Percentiles rank a stretch among this genome's conserved stretches.
Conservation (phyloP, 1,139 yeast genomes). For the Debaryomyces coudertii region DNA sequence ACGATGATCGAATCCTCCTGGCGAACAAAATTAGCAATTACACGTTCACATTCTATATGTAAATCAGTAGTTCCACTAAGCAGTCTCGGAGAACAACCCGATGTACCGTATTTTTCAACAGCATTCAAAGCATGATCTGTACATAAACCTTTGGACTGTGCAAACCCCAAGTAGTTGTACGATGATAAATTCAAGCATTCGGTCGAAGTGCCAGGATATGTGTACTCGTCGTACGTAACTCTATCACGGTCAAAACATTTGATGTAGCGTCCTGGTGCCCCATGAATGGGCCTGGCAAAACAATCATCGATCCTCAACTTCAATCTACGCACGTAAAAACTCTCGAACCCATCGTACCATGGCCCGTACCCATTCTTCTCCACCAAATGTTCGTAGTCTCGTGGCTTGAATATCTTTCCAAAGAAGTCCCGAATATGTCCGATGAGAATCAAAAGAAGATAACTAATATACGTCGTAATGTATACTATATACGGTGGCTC, state of each 20-base stretch:
- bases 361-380: conserved; percentile 94
- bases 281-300: conserved; percentile 92
- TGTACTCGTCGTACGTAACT: conserved; percentile 60
- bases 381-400: conserved; percentile 64
- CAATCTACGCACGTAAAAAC: conserved; percentile 89
- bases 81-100: conserved; percentile 78
- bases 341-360: conserved; percentile 91
- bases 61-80: conserved; percentile 77
- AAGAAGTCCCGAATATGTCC: conserved; percentile 92
- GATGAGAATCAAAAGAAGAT: conserved; percentile 76
- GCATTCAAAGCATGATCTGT: conserved; percentile 74
- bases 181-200: conserved; percentile 87
- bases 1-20: conserved; percentile 86
- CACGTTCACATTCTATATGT: conserved; percentile 72
- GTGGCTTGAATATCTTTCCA: conserved; percentile 72
- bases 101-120: conserved; percentile 70
- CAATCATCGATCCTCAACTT: conserved; percentile 92
- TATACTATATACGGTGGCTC: conserved; percentile 86
- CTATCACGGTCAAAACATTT: conserved; percentile 77
- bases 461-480: conserved; percentile 81
- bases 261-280: conserved; percentile 94
- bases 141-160: conserved; percentile 91
- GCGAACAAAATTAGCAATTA: conserved; percentile 85
- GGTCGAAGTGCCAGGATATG: conserved; percentile 72
- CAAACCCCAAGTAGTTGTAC: conserved; percentile 94